Conservation (phyloP, 345 rosid genomes). For the Pugionium cornutum region DNA sequence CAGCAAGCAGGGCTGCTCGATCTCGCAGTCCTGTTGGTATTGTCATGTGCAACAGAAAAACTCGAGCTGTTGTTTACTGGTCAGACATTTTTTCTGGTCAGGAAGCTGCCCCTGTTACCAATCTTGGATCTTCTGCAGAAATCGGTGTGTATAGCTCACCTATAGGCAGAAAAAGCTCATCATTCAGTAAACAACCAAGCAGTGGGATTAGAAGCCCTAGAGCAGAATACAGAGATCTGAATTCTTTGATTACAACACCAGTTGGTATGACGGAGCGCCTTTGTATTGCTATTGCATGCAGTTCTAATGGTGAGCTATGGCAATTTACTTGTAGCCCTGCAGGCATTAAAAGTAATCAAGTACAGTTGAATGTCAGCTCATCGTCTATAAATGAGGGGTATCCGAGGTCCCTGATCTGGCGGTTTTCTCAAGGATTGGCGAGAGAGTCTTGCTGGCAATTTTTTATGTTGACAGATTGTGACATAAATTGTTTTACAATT, state of each 20-base stretch:
- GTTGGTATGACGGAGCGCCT: slow-evolving; percentile 40
- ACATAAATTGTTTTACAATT: slow-evolving; percentile 64
- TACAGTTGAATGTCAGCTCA: slow-evolving; percentile 43
- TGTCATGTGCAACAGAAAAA: slow-evolving; percentile 63
- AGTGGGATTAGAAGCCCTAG: slow-evolving; percentile 44
- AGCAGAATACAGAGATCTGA: slow-evolving; percentile 45
- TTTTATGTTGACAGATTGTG: slow-evolving; percentile 70
- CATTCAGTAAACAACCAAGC: slow-evolving; percentile 41
- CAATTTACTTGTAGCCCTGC: slow-evolving; percentile 62
- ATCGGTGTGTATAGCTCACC: slow-evolving; percentile 47
- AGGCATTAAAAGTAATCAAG: slow-evolving; percentile 46
- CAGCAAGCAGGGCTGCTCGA: slow-evolving; percentile 42
- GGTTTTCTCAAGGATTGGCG: slow-evolving; percentile 39
- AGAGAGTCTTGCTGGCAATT: slow-evolving; percentile 55
- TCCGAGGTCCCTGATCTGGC: slow-evolving; percentile 80
- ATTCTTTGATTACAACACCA: slow-evolving; percentile 69
- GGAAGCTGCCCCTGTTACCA: slow-evolving; percentile 48
- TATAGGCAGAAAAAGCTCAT: slow-evolving; percentile 39
- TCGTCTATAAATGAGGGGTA: slow-evolving; percentile 61
- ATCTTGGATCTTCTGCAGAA: slow-evolving; percentile 49
- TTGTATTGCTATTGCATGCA: slow-evolving; percentile 69
- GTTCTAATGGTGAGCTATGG: slow-evolving; percentile 78
- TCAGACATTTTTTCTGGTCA: slow-evolving; percentile 58
- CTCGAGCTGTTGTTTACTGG: slow-evolving; percentile 69
- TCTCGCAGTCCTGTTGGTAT: slow-evolving; percentile 52